Percentiles rank a stretch among this genome's conserved stretches.
Conservation (phyloP, 2,329 filamentous ascomycete species). For the Neopestalotiopsis sp. region DNA sequence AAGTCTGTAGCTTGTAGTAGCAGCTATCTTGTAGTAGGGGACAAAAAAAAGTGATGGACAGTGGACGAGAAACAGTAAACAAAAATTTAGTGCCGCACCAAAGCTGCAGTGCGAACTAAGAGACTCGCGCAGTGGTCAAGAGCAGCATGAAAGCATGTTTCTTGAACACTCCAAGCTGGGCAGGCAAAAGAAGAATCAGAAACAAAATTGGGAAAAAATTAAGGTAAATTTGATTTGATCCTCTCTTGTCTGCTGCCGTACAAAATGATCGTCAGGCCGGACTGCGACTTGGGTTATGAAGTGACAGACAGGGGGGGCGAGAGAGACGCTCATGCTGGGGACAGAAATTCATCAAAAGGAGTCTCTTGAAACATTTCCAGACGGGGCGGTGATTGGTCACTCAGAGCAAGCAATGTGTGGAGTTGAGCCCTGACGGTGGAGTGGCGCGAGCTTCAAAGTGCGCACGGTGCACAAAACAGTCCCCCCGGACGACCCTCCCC, state of each 20-base stretch:
- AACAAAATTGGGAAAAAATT: conserved; percentile 4
- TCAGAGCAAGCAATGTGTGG: not conserved
- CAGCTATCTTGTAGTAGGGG: not conserved
- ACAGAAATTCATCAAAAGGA: conserved; percentile 18
- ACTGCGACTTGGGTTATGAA: not conserved
- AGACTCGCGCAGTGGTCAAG: not conserved
- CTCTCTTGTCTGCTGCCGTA: not conserved
- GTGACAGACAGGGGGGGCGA: conserved; percentile 12
- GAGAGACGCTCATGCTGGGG: not conserved
- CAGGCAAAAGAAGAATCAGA: not conserved
- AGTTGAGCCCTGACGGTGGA: not conserved
- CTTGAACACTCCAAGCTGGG: not conserved
- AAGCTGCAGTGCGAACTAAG: not conserved
- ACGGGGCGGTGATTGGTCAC: conserved; percentile 3
- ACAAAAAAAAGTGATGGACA: not conserved
- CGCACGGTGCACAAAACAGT: not conserved
- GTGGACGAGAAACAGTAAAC: not conserved
- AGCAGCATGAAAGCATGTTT: not conserved
- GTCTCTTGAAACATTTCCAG: conserved; percentile 4
- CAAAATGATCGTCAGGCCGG: not conserved
- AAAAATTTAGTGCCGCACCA: conserved; percentile 1
- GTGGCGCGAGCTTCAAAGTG: not conserved
- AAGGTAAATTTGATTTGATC: conserved; percentile 1
- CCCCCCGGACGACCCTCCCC: not conserved
- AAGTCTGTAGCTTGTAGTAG: not conserved